A percentile compares a stretch with the other conserved stretches of the same genome.
Conservation (phyloP, 768 basidiomycete genomes). For the Lentinula guzmanii region DNA sequence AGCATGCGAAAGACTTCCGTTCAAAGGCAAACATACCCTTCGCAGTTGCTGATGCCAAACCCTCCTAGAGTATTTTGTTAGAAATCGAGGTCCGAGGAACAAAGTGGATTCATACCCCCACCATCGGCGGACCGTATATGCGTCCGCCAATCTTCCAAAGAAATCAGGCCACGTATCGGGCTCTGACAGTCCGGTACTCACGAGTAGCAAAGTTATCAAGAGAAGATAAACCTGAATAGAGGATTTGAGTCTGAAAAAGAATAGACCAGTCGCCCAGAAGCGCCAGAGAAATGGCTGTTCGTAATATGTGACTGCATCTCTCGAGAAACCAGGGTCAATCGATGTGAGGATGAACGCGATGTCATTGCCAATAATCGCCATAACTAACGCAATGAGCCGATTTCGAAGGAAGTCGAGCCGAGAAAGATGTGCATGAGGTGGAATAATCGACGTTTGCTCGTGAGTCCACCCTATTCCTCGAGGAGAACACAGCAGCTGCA, state of each 20-base stretch:
- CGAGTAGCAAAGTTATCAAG: background rate
- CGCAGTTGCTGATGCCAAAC: background rate
- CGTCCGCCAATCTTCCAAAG: background rate
- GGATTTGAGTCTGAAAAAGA: background rate
- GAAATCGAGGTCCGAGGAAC: background rate
- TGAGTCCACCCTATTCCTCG: constrained; percentile 11
- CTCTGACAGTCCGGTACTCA: background rate
- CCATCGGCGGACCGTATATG: background rate
- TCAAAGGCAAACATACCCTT: background rate
- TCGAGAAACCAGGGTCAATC: background rate
- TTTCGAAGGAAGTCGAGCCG: background rate
- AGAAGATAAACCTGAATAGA: background rate
- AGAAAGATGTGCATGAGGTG: constrained; percentile 8
- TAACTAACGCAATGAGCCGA: background rate
- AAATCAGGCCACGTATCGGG: background rate
- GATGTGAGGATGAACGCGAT: background rate
- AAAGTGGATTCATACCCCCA: background rate
- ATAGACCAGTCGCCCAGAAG: background rate
- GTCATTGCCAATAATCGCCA: background rate
- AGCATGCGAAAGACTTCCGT: background rate
- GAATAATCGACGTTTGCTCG: background rate
- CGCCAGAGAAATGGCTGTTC: background rate
- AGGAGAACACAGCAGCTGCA: background rate
- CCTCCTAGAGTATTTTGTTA: background rate
- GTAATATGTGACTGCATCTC: background rate